These are phyloP conservation scores for Dictyostelium capitatum DNA, from an alignment of 78 protist genomes.

Conservation along the genomic window DNA sequence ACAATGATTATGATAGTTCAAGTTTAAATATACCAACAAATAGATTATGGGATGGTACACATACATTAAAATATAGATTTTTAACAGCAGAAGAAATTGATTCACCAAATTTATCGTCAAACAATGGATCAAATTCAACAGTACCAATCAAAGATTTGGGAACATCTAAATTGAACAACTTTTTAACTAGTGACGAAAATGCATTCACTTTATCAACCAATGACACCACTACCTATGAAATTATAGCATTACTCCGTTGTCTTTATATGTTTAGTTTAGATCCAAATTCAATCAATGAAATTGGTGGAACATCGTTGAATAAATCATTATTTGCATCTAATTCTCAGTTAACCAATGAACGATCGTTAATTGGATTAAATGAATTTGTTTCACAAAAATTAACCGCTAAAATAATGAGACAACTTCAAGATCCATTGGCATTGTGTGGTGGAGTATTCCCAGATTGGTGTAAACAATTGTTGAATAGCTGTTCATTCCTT, in stretches of 20 bases:
- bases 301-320: not conserved
- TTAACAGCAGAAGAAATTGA: constrained; percentile 49
- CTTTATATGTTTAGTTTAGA: constrained; percentile 22
- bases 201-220: constrained; percentile 35
- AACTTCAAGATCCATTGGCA: constrained; percentile 90
- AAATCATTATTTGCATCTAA: not conserved
- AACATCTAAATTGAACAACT: constrained; percentile 12
- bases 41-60: constrained; percentile 81
- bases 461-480: constrained; percentile 83
- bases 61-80: constrained; percentile 53
- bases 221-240: constrained; percentile 68
- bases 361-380: not conserved
- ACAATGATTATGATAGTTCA: not conserved
- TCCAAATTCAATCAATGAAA: not conserved
- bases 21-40: constrained; percentile 42
- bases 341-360: not conserved
- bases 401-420: constrained; percentile 88
- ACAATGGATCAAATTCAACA: not conserved
- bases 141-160: constrained; percentile 44
- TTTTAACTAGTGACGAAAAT: constrained; percentile 36
- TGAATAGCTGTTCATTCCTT: constrained; percentile 68
- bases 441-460: constrained; percentile 88
- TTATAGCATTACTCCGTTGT: constrained; percentile 36
- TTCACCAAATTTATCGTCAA: constrained; percentile 21
- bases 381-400: constrained; percentile 80